phyloP scores from a whole-genome alignment of 2,329 filamentous ascomycete species.

The Colletotrichum spinosum region DNA sequence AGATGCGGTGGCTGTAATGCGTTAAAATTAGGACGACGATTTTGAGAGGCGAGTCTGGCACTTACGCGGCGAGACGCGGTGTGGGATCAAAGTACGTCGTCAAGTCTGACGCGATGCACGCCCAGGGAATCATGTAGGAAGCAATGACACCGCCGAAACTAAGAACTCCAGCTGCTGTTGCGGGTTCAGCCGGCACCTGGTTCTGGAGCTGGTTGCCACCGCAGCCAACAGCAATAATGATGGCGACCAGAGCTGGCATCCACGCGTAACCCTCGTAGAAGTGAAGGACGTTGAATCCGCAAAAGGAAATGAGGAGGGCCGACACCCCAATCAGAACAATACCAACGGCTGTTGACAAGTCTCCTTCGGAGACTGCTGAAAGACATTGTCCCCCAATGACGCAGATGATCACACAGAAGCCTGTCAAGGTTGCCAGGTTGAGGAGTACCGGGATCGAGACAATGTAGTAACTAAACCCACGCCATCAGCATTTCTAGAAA shows the following conservation, averaged over 20 bases:
- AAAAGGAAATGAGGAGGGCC: slow-evolving; percentile 59
- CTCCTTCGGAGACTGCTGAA: slow-evolving; percentile 49
- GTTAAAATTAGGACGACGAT: neutral
- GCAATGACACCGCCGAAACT: slow-evolving; percentile 72
- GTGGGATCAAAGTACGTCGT: slow-evolving; percentile 70
- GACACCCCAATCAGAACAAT: slow-evolving; percentile 61
- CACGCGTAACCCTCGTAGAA: slow-evolving; percentile 60
- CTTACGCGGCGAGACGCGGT: slow-evolving; percentile 58
- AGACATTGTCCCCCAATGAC: slow-evolving; percentile 60
- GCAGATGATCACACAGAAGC: slow-evolving; percentile 59
- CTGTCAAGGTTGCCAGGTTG: slow-evolving; percentile 60
- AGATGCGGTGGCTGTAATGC: slow-evolving; percentile 54
- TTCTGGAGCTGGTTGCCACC: slow-evolving; percentile 52
- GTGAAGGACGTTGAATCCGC: slow-evolving; percentile 58
- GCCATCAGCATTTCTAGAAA: slow-evolving; percentile 38
- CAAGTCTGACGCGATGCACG: slow-evolving; percentile 68
- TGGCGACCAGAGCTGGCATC: slow-evolving; percentile 55
- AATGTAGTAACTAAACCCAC: slow-evolving; percentile 35
- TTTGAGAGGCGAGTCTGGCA: neutral
- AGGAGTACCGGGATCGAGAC: slow-evolving; percentile 46
- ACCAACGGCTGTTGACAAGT: slow-evolving; percentile 56
- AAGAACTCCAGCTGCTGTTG: slow-evolving; percentile 60
- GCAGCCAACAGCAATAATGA: slow-evolving; percentile 54
- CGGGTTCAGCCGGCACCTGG: slow-evolving; percentile 47
- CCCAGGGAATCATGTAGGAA: slow-evolving; percentile 73